Conservation (phyloP, 345 rosid genomes). For the Xanthoceras sorbifolium region DNA sequence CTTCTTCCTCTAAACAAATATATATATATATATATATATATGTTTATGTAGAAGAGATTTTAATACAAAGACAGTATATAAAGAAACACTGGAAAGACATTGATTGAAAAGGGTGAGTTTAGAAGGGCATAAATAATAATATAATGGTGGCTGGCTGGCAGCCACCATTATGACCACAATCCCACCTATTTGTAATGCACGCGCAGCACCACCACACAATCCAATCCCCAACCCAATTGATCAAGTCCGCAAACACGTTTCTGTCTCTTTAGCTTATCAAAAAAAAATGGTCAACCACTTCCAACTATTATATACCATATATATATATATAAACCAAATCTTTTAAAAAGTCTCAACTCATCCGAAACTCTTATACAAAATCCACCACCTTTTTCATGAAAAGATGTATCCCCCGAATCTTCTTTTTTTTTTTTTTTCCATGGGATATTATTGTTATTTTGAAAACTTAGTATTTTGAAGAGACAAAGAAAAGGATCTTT, state of each 20-base stretch:
- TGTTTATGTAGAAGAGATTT: not conserved
- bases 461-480: conserved; percentile 18
- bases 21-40: not conserved
- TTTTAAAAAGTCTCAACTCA: conserved; percentile 40
- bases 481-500: conserved; percentile 32
- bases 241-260: not conserved
- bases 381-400: conserved; percentile 39
- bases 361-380: conserved; percentile 25
- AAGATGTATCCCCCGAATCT: conserved; percentile 37
- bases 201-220: conserved; percentile 50
- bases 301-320: conserved; percentile 24
- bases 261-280: conserved; percentile 5
- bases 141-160: conserved; percentile 37
- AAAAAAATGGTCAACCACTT: conserved; percentile 43
- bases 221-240: not conserved
- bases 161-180: conserved; percentile 59
- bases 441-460: conserved; percentile 12
- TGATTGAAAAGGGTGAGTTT: conserved; percentile 43
- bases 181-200: conserved; percentile 58
- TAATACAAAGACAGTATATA: not conserved
- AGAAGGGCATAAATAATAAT: conserved; percentile 27
- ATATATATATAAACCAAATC: conserved; percentile 38
- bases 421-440: not conserved
- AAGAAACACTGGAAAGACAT: conserved; percentile 11
- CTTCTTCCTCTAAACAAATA: not conserved